phyloP scores from a whole-genome alignment of 805 yeast genomes.

The Monosporozyma solicola region DNA sequence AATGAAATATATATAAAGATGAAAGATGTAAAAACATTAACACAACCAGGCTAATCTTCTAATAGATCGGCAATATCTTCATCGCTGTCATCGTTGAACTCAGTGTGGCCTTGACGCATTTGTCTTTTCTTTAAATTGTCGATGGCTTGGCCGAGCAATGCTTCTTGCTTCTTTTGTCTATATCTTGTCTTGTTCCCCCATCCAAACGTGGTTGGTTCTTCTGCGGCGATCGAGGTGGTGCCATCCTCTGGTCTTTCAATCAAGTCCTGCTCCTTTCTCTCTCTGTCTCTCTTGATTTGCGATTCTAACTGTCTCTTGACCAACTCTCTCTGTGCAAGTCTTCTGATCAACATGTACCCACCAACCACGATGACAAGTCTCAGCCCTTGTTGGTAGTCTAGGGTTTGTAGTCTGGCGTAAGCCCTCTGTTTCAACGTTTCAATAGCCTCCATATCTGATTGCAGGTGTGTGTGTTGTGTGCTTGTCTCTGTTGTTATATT shows the following conservation, averaged over 20 bases:
- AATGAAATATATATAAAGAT: neutral
- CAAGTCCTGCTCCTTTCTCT: conserved; percentile 27
- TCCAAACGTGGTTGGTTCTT: conserved; percentile 44
- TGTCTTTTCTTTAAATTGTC: conserved; percentile 34
- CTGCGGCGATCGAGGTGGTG: conserved; percentile 14
- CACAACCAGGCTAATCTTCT: conserved; percentile 38
- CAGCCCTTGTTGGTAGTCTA: conserved; percentile 11
- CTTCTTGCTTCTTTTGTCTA: conserved; percentile 46
- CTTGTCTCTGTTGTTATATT: neutral
- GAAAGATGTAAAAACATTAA: neutral
- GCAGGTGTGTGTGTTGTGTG: neutral
- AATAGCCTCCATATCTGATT: neutral
- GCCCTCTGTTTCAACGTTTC: neutral
- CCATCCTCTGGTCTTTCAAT: conserved; percentile 32
- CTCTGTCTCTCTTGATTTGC: conserved; percentile 26
- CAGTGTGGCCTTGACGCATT: conserved; percentile 27
- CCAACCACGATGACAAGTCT: conserved; percentile 43
- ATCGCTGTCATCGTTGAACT: conserved; percentile 44
- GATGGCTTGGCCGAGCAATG: conserved; percentile 41
- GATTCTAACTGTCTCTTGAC: conserved; percentile 49
- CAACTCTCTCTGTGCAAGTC: conserved; percentile 46
- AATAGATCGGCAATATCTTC: conserved; percentile 61
- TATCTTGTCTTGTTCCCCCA: conserved; percentile 74
- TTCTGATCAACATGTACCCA: conserved; percentile 53
- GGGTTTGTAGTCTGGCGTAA: neutral